Conservation (phyloP, 129 eudicot species). For the Oenanthe sinensis region DNA sequence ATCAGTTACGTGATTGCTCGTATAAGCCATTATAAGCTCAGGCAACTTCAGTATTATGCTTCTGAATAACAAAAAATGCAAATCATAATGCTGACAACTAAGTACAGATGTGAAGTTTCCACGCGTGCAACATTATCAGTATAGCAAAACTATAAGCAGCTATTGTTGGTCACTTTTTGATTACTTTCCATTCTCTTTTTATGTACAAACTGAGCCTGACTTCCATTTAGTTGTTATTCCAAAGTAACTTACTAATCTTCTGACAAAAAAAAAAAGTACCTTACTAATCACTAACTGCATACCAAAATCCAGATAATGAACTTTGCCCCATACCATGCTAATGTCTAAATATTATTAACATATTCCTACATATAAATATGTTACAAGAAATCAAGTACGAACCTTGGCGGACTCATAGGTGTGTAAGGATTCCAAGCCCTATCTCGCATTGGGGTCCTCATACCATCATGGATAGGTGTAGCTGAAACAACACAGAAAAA, state of each 20-base stretch:
- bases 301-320: background rate
- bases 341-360: background rate
- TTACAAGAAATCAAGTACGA: background rate
- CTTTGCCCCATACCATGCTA: background rate
- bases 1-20: background rate
- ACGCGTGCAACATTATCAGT: background rate
- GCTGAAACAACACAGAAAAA: constrained; percentile 30
- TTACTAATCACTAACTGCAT: background rate
- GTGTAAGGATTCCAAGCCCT: constrained; percentile 98
- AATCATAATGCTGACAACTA: background rate
- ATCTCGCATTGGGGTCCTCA: constrained; percentile 98
- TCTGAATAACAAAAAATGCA: background rate
- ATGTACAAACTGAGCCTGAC: background rate
- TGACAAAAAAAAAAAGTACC: no score
- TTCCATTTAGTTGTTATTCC: background rate
- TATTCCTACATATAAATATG: background rate
- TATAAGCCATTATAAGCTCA: background rate
- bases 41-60: background rate
- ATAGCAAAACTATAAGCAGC: background rate
- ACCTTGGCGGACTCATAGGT: constrained; percentile 98
- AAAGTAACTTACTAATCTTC: background rate
- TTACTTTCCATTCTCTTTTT: background rate
- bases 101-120: background rate
- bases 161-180: background rate
- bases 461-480: constrained; percentile 95